Evolutionary conservation across 306 rosid genomes (phyloP), one percentile per base, ranked within the genome.

Genomic region (Begonia peltatifolia): DNA sequence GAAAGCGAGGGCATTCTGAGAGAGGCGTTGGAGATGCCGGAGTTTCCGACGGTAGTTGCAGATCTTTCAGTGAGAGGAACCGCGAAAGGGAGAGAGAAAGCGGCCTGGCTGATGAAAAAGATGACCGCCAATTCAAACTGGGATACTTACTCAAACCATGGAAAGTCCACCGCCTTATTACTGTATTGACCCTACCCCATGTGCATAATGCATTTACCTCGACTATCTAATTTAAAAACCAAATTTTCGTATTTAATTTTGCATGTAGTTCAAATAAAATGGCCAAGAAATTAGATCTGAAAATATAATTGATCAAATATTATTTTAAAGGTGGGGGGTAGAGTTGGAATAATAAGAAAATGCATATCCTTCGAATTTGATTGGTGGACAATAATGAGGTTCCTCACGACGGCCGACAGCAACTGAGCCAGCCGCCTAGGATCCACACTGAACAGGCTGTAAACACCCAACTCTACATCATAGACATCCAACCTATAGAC

Each of bases 31-130:
- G 36, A 63, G 69, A 42, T 73, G 51, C 78, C 84, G 0, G 80
- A 74, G 25, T 82, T 84, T 55, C 63, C 76, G 4, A 62, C 58
- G 10, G 70, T 76, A 11, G 23, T 84, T 5, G 81, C 81, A 18
- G 89, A 84, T 79, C 63, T 84, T 64, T 84, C 79, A 4, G 89
- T 84, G n/a, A 71, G 95, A 54, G 95, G 97, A 47, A 81, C 95
- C 0, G 30, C 56, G 1, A 76, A 71, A 63, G 87, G 82, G 12
- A 58, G 95, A 47, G 87, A 74, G 50, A 88, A 74, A 59, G 76
- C 84, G n/a, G 59, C 74, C 2, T 69, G 79, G 71, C 59, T 88
- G 35, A 66, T 88, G 89, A 71, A 46, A 41, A 82, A 79, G 77
- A 71, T 79, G 54, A 71, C 30, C 36, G 11, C 56, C 17, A 62